phyloP scores from a whole-genome alignment of 208 protist species.

The Giardia duodenalis region DNA sequence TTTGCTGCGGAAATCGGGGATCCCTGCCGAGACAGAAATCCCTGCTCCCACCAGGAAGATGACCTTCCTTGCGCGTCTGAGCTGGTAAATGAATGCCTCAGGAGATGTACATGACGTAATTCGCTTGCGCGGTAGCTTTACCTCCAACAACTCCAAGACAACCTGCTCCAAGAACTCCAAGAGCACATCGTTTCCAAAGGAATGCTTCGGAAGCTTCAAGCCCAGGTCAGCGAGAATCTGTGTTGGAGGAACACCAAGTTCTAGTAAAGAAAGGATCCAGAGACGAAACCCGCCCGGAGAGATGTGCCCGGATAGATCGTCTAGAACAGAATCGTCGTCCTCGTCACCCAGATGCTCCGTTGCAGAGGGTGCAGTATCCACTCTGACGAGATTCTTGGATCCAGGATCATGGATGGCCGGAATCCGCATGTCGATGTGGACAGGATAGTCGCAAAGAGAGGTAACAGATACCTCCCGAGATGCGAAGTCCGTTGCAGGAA shows the following conservation, averaged over 20 bases:
- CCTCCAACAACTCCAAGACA: not conserved
- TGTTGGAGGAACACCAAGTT: not conserved
- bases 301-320: not conserved
- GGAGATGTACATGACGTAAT: not conserved
- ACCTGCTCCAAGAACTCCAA: not conserved
- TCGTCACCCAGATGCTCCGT: not conserved
- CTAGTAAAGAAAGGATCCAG: not conserved
- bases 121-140: not conserved
- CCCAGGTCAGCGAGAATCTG: not conserved
- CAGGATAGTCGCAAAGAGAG: not conserved
- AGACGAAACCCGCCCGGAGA: not conserved
- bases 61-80: not conserved
- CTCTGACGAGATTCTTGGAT: not conserved
- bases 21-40: slow-evolving; percentile 48
- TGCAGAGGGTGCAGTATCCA: not conserved
- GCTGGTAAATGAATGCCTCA: not conserved
- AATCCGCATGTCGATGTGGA: not conserved
- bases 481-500: not conserved
- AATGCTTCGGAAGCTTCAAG: not conserved
- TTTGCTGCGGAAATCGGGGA: slow-evolving; percentile 52
- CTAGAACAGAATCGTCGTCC: not conserved
- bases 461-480: not conserved
- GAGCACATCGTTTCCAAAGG: not conserved
- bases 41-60: slow-evolving; percentile 34
- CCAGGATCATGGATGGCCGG: not conserved